Evolutionary conservation across 495 filamentous ascomycete species (phyloP), one percentile per base, ranked within the genome.

Genomic region (Daldinia decipiens): DNA sequence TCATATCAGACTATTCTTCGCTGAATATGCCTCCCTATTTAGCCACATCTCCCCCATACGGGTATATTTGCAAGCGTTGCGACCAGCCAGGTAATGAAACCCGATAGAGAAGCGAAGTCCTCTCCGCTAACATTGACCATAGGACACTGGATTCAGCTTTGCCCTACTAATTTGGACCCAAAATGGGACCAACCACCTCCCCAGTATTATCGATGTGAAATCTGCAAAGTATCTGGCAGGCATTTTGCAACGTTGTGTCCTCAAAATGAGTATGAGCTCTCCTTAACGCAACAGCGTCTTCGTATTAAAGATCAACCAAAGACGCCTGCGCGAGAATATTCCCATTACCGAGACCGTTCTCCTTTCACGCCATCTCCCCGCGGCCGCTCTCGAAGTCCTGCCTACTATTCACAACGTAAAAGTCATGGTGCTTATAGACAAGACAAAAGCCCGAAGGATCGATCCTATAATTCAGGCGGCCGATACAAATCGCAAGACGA

Each of bases 161-260:
- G 83, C 59, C 81, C 81, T 17, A 84, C 80, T 7, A 82, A 79
- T 53, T 3, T 80, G 8, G 79, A 83, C 51, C 79, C 81, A 7
- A 5, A 29, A 8, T 80, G 65, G 53, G 79, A 83, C 43, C 52
- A n/a, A 13, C 45, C 29, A 39, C 53, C 43, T 32, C 81, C 80
- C 0, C 3, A 5, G 1, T 43, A 45, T n/a, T 85, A 84, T 36
- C 27, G 24, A 7, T 85, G 83, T 60, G 57, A 60, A 4, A 29
- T 77, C 43, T 85, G 83, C 69, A 50, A 63, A 0, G 40, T 3
- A 11, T 26, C 13, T 1, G 81, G 78, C 15, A 38, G 72, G 0
- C 81, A 84, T 63, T 80, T 59, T 60, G 62, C 62, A 19, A 75
- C 64, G 5, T 45, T 79, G 6, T 84, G 82, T 56, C 79, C 79